Evolutionary conservation across 441 rosid genomes (phyloP), one percentile per base, ranked within the genome.

Genomic region (Geranium incanum): DNA sequence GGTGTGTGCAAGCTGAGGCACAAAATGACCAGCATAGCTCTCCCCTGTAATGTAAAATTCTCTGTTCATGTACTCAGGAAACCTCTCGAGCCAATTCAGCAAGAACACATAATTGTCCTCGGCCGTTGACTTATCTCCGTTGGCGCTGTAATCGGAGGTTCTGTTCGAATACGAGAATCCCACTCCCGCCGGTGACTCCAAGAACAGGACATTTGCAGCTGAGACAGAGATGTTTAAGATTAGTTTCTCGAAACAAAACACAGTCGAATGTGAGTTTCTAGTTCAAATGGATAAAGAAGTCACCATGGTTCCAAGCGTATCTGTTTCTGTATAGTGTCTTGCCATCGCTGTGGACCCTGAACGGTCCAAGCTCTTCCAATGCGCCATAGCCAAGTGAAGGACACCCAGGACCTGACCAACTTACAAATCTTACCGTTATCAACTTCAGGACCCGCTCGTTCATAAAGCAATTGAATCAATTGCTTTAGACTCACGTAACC

Each of bases 351-450:
- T 66, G 62, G 6, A 74, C 78, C 50, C 80, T 68, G 21, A 81
- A 73, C 6, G 84, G 81, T n/a, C 81, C 78, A 8, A 74, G 37
- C 36, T 81, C 79, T 69, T n/a, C 52, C 79, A 73, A 75, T 36
- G 79, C 77, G 45, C 81, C 83, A 66, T 67, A 52, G 9, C 81
- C 79, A 3, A 72, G 5, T 15, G 81, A 78, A n/a, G 83, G 75
- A 23, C 81, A 77, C 0, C 77, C 81, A 36, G 83, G 81, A 5
- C 83, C 77, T 77, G 74, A 18, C 57, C 36, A 39, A 39, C 8
- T 39, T 4, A 39, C 6, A 39, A 39, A 39, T 4, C 8, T 4
- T 39, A 21, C 21, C 21, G 21, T 21, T 21, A 21, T 21, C 21
- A 21, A 21, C 21, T 21, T 21, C 0, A 21, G 21, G 5, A 7